Conservation (phyloP, 108 stramenopile genomes). For the Skeletonema grethae region DNA sequence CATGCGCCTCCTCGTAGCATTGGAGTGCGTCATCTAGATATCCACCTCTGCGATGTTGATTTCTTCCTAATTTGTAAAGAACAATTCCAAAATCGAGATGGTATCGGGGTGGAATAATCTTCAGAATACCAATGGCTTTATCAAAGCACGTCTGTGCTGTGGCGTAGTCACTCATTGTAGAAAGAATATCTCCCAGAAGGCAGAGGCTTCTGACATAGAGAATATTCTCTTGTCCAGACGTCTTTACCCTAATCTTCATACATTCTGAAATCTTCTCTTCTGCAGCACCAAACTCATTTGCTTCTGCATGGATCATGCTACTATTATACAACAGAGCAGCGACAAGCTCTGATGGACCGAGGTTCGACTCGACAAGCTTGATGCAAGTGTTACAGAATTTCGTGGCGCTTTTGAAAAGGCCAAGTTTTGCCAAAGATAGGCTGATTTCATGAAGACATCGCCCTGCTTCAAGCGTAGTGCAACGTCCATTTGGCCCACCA, state of each 20-base stretch:
- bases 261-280: conserved; percentile 58
- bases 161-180: conserved; percentile 67
- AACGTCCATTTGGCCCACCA: conserved; percentile 11
- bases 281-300: conserved; percentile 62
- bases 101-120: conserved; percentile 53
- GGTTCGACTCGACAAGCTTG: conserved; percentile 50
- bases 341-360: conserved; percentile 65
- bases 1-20: conserved; percentile 66
- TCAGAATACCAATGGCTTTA: conserved; percentile 68
- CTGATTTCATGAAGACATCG: conserved; percentile 74
- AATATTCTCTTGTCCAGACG: conserved; percentile 64
- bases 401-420: conserved; percentile 73
- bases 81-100: conserved; percentile 70
- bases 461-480: conserved; percentile 58
- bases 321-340: conserved; percentile 69
- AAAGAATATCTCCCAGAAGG: conserved; percentile 68
- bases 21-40: conserved; percentile 61
- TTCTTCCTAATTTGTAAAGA: conserved; percentile 75
- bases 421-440: conserved; percentile 68
- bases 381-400: conserved; percentile 71
- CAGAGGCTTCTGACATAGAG: conserved; percentile 69
- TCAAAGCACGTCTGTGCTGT: conserved; percentile 70
- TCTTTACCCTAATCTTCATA: conserved; percentile 54
- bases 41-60: conserved; percentile 69
- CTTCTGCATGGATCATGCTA: conserved; percentile 63